phyloP scores from a whole-genome alignment of 108 stramenopile species.

The Fragilariopsis cylindrus region DNA sequence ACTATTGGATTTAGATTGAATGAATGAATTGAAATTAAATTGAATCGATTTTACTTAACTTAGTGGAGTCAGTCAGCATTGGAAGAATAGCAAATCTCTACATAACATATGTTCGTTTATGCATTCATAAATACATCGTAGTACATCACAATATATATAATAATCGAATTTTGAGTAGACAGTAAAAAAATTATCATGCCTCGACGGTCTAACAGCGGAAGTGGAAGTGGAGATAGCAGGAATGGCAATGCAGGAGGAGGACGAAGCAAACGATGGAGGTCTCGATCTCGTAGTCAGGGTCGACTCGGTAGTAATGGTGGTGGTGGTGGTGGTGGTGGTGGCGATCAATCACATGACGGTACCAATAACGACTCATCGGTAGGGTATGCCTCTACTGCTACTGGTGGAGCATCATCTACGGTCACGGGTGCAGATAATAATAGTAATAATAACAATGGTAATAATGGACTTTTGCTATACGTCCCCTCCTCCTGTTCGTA shows the following conservation, averaged over 20 bases:
- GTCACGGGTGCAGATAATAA: no score
- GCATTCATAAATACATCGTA: not conserved
- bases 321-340: no score
- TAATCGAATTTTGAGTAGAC: not conserved
- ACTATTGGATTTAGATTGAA: no score
- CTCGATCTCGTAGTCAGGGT: slow-evolving; percentile 17
- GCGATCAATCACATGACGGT: no score
- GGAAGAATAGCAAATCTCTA: no score
- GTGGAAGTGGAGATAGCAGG: slow-evolving; percentile 17
- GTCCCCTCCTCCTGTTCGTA: slow-evolving; percentile 5
- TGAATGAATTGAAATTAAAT: no score
- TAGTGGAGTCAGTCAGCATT: no score
- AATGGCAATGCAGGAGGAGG: slow-evolving; percentile 23
- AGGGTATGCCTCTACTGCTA: not conserved
- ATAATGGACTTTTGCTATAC: not conserved
- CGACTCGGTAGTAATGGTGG: not conserved
- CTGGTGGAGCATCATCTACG: no score
- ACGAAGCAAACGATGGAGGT: slow-evolving; percentile 24
- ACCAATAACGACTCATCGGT: not conserved
- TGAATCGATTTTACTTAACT: no score
- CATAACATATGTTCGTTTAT: no score
- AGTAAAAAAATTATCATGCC: slow-evolving; percentile 1
- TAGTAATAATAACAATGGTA: no score
- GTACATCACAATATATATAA: not conserved
- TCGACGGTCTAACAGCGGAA: slow-evolving; percentile 20